Base-by-base conservation (phyloP, 176 grass and related monocot genomes). In the Avena sativa region DNA sequence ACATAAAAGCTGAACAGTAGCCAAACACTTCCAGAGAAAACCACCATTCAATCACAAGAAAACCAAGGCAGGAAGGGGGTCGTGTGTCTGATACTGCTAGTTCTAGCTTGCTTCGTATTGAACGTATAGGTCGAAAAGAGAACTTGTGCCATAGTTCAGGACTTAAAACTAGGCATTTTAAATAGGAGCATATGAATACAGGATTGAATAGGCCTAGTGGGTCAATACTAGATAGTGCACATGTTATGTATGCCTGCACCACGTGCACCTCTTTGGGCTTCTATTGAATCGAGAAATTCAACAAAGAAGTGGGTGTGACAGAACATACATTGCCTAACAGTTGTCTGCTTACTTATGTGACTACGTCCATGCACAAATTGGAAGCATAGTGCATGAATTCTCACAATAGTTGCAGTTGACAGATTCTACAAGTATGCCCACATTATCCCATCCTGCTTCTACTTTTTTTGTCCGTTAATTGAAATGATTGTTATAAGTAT, bases 1-100 rank as follows among this genome's bases (percentile, higher is more conserved):
- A 75, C 74, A 76, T 55, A 30, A 76, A 76, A 28, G 47, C 8
- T 32, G 3, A 76, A 76, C 19, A 55, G 71, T 55, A 55, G 15
- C 14, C 14, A 49, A 17, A 32, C 25, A 55, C 9, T 17, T 76
- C 52, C 15, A 76, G 26, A 3, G 0, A 53, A 76, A 76, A 76
- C 14, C 49, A 19, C 25, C 8, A 55, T 10, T 1, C 53, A 28
- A 55, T 55, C 8, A 55, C 49, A 76, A 12, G 74, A 76, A 76
- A 76, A 19, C 49, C 0, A 2, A 66, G 26, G 26, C 12, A 34
- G 13, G 63, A 66, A 66, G 13, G 12, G 63, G 63, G 63, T 66
- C 26, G 32, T 13, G 26, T 66, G 63, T 66, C 63, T 66, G 26
- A 32, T 66, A 66, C 26, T 32, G 12, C 26, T 32, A 32, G 63